phyloP scores from a whole-genome alignment of 2,329 filamentous ascomycete genomes.

The Escovopsis sp. region DNA sequence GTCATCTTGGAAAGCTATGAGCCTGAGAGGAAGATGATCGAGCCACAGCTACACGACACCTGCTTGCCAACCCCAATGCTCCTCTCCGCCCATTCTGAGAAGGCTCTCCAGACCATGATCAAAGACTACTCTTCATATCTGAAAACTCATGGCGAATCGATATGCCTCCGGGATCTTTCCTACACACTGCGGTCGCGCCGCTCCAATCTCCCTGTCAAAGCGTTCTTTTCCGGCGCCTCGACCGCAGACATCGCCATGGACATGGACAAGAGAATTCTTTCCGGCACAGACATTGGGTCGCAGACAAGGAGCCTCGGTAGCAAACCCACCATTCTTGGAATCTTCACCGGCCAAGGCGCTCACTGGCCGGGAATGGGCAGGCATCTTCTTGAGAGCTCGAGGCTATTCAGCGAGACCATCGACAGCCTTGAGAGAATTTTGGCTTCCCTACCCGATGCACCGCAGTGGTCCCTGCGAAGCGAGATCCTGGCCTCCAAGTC shows the following conservation, averaged over 20 bases:
- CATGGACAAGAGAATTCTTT: background rate
- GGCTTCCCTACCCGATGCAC: background rate
- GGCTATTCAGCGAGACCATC: background rate
- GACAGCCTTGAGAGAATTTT: background rate
- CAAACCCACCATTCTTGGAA: background rate
- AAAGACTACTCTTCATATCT: slow-evolving; percentile 19
- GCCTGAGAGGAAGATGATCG: background rate
- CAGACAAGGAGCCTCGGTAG: background rate
- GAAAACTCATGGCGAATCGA: background rate
- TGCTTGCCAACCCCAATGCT: background rate
- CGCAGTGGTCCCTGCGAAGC: slow-evolving; percentile 1
- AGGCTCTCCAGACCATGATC: background rate
- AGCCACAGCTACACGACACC: background rate
- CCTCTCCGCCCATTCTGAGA: slow-evolving; percentile 1
- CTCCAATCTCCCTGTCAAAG: background rate
- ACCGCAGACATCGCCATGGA: background rate
- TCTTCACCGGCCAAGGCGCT: slow-evolving; percentile 21
- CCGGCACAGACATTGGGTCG: background rate
- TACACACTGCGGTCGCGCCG: background rate
- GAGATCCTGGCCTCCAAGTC: background rate
- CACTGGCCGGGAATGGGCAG: slow-evolving; percentile 13
- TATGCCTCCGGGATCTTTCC: background rate
- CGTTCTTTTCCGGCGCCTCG: background rate
- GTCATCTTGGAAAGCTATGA: slow-evolving; percentile 19
- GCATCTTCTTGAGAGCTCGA: slow-evolving; percentile 7